A percentile compares a stretch with the other conserved stretches of the same genome.
These are phyloP conservation scores for Suhomyces guaymorum DNA, from an alignment of 1,139 yeast genomes.

Conservation along the genomic window DNA sequence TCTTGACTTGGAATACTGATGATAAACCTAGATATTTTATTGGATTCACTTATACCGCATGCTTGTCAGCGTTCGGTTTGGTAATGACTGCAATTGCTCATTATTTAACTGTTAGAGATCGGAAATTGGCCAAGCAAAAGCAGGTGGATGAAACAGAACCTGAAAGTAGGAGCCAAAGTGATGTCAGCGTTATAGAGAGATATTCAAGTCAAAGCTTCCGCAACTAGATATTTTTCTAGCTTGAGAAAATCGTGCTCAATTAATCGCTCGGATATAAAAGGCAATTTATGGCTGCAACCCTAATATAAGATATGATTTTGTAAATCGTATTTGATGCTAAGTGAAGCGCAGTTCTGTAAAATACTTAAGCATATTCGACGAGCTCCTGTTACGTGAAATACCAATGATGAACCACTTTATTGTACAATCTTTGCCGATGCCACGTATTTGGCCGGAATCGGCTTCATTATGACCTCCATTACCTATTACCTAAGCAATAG, in stretches of 20 bases:
- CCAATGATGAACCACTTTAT: conserved; percentile 50
- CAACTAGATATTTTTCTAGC: too few species aligned
- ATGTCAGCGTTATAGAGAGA: too few species aligned
- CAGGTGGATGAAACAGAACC: not conserved
- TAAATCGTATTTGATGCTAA: too few species aligned
- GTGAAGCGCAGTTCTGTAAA: conserved; percentile 51
- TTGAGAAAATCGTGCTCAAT: too few species aligned
- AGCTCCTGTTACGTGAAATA: conserved; percentile 38
- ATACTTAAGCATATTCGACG: conserved; percentile 52
- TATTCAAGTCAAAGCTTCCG: too few species aligned
- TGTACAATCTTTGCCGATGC: conserved; percentile 52
- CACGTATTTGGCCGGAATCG: conserved; percentile 43
- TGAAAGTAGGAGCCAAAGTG: too few species aligned
- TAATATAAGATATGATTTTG: too few species aligned
- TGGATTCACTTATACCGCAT: conserved; percentile 28
- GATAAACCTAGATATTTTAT: conserved; percentile 35
- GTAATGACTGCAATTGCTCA: conserved; percentile 26
- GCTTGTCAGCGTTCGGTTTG: conserved; percentile 22
- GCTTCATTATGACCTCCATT: conserved; percentile 35
- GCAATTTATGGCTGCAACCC: too few species aligned
- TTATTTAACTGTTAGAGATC: conserved; percentile 36
- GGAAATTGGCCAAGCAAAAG: conserved; percentile 12
- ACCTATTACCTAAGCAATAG: conserved; percentile 13
- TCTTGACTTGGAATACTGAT: conserved; percentile 30
- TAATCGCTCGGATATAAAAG: too few species aligned